These are phyloP conservation scores for Angophora floribunda DNA, from an alignment of 345 rosid genomes.

Conservation along the genomic window DNA sequence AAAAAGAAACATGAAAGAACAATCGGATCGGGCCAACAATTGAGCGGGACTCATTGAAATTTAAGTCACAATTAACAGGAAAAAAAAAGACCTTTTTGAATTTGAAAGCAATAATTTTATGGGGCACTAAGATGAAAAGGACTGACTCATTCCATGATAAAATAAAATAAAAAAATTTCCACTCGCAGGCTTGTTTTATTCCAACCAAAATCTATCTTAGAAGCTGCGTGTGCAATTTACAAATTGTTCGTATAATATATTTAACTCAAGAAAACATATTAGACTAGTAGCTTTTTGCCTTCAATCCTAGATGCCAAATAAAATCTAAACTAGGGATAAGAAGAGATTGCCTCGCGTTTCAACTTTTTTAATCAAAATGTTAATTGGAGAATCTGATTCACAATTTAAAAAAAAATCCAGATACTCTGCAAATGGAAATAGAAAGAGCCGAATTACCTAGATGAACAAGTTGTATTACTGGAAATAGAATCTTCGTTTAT, in stretches of 20 bases:
- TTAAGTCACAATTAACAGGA: too few relatives aligned
- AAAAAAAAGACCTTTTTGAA: background rate
- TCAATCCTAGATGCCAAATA: background rate
- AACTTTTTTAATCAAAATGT: too few relatives aligned
- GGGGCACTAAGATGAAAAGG: background rate
- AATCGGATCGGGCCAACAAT: too few relatives aligned
- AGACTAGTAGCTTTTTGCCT: background rate
- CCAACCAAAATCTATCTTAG: too few relatives aligned
- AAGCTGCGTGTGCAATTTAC: background rate
- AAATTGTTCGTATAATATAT: background rate
- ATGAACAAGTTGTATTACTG: too few relatives aligned
- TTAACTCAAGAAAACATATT: background rate
- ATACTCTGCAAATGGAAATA: background rate
- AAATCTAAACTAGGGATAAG: background rate
- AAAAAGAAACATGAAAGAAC: too few relatives aligned
- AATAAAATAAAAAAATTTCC: background rate
- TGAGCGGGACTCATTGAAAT: too few relatives aligned
- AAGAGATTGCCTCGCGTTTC: background rate
- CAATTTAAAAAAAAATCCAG: background rate
- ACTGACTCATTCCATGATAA: too few relatives aligned
- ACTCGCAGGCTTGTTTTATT: background rate
- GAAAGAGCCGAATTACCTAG: too few relatives aligned
- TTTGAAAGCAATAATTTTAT: background rate
- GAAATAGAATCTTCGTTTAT: too few relatives aligned
- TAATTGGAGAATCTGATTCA: background rate